Evolutionary conservation across 305 asterid genomes (phyloP).

Genomic region (Andrographis paniculata): DNA sequence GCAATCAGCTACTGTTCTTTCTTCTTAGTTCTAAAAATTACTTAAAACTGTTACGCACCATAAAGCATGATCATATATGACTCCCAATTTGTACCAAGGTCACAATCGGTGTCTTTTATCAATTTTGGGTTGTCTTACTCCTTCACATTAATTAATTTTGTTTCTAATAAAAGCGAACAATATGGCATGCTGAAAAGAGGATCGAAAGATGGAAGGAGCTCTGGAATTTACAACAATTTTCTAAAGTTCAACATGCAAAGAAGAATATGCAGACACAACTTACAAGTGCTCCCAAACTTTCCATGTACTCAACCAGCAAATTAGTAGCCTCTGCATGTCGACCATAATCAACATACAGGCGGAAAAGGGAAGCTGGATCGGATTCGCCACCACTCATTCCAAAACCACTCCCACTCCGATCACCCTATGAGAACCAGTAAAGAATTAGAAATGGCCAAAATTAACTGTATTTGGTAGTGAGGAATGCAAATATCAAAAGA

Average conservation of each 20-base stretch:
- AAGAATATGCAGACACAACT: slow-evolving; percentile 20
- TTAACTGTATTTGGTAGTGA: too few relatives aligned
- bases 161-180: too few relatives aligned
- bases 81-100: too few relatives aligned
- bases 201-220: slow-evolving; percentile 12
- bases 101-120: too few relatives aligned
- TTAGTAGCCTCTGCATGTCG: slow-evolving; percentile 81
- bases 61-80: too few relatives aligned
- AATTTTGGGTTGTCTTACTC: too few relatives aligned
- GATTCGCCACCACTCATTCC: slow-evolving; percentile 86
- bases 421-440: slow-evolving; percentile 40
- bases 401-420: slow-evolving; percentile 43
- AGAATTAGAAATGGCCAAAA: slow-evolving; percentile 24
- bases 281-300: slow-evolving; percentile 59
- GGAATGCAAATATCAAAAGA: too few relatives aligned
- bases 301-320: slow-evolving; percentile 70
- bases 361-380: slow-evolving; percentile 72
- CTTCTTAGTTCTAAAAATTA: too few relatives aligned
- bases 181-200: slow-evolving; percentile 1
- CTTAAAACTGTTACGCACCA: too few relatives aligned
- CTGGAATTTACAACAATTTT: slow-evolving; percentile 7
- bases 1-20: too few relatives aligned
- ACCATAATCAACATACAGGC: slow-evolving; percentile 73
- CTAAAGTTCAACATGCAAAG: slow-evolving; percentile 13
- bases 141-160: too few relatives aligned